Percentiles rank a stretch among this genome's conserved stretches.
Conservation (phyloP, 805 yeast genomes). For the Debaryomyces maramus region DNA sequence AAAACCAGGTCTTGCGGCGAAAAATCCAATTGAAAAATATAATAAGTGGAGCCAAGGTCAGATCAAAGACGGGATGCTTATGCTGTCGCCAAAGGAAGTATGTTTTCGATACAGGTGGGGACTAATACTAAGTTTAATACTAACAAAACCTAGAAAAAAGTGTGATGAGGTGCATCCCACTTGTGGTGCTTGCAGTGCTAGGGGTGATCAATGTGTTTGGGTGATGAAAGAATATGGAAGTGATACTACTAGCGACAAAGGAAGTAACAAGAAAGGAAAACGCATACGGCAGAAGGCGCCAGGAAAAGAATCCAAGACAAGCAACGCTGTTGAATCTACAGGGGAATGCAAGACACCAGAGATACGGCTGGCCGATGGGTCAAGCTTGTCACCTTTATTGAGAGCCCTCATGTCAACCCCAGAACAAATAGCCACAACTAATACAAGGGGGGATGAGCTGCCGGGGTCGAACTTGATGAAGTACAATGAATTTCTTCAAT, state of each 20-base stretch:
- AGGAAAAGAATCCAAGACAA: background rate
- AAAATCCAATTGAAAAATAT: conserved; percentile 1
- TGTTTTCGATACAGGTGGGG: background rate
- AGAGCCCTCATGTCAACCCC: background rate
- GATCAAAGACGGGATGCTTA: conserved; percentile 23
- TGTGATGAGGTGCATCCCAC: conserved; percentile 26
- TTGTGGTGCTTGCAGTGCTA: conserved; percentile 18
- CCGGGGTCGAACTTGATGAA: background rate
- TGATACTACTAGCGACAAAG: background rate
- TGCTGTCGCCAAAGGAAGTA: conserved; percentile 18
- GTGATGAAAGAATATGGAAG: conserved; percentile 8
- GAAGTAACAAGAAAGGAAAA: background rate
- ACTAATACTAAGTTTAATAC: conserved; percentile 7
- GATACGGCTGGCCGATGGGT: background rate
- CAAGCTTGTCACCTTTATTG: background rate
- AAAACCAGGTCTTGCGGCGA: background rate
- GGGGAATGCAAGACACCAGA: background rate
- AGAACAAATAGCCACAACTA: background rate
- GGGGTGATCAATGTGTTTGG: conserved; percentile 19
- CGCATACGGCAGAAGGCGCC: background rate
- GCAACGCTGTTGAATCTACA: background rate
- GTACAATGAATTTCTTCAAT: background rate
- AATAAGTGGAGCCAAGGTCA: background rate
- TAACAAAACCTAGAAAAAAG: conserved; percentile 11
- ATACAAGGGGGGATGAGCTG: background rate